Base-by-base conservation (phyloP, 306 rosid genomes). In the Citrullus amarus region DNA sequence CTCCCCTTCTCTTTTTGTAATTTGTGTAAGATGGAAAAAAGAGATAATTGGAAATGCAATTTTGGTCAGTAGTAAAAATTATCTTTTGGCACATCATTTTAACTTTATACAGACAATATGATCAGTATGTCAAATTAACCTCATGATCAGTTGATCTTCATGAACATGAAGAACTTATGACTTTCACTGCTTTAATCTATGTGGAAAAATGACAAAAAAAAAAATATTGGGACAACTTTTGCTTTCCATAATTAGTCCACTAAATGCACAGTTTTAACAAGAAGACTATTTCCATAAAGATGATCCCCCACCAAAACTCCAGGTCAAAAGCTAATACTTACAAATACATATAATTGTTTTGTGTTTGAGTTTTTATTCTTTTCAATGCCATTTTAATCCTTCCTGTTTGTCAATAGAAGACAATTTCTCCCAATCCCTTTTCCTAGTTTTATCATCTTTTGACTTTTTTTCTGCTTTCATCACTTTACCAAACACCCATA, bases 281-380 rank as follows among this genome's bases (percentile, higher is more conserved):
- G 75, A 77, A 61, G 56, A 79, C 46, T 62, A 82, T 80, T 89
- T 89, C 66, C 75, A 44, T 53, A 59, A 77, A 80, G 86, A 78
- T 10, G 73, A 83, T 5, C 85, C 88, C 86, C 86, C 91, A 87
- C 90, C 86, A 83, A 56, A 81, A 72, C 82, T 76, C 77, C 10
- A 83, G 89, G 97, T 91, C 93, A 91, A 93, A 93, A 86, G 93
- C 84, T 78, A 65, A 80, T 84, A 79, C 86, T 84, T 88, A 85
- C 87, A 78, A 88, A 72, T 30, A 56, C 41, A 71, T 54, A 30
- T 55, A 44, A 38, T 78, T 84, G 60, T 85, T 85, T 82, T 85
- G 84, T 34, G 76, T 44, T 73, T 73, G 39, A 73, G 50, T 51
- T 51, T 73, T 28, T 51, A 30, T 73, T 50, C 44, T 73, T 16